These are phyloP conservation scores for Plasmodium billcollinsi DNA, from an alignment of 169 alveolate species.

Conservation along the genomic window DNA sequence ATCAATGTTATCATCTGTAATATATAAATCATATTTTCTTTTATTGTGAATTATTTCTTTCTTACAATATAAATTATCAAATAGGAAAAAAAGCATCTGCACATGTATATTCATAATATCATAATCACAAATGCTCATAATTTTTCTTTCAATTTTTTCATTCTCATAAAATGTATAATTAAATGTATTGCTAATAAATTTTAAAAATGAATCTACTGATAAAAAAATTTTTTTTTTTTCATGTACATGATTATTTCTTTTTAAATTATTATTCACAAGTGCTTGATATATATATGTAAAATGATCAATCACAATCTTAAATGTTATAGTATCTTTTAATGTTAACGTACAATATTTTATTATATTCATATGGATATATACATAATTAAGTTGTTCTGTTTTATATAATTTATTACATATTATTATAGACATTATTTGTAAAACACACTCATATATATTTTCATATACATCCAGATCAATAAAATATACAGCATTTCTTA, in stretches of 20 bases:
- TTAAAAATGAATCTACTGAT: background rate
- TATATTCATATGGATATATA: conserved; percentile 21
- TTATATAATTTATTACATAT: conserved; percentile 2
- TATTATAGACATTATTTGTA: conserved; percentile 23
- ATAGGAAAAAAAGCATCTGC: background rate
- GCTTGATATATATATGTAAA: conserved; percentile 22
- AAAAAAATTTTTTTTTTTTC: too few relatives aligned
- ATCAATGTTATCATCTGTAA: background rate
- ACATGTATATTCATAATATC: background rate
- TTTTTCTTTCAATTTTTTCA: background rate
- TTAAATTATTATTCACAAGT: conserved; percentile 9
- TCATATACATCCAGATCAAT: background rate
- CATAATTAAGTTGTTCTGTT: conserved; percentile 3
- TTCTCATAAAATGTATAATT: background rate
- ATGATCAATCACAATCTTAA: conserved; percentile 22
- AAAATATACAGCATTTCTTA: conserved; percentile 10
- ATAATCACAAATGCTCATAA: too few relatives aligned
- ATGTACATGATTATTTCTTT: background rate
- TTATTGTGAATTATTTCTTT: background rate
- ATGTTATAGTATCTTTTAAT: conserved; percentile 6
- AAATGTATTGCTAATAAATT: background rate
- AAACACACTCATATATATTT: conserved; percentile 13
- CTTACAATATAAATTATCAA: conserved; percentile 11
- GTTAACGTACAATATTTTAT: background rate
- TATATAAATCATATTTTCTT: background rate